A percentile compares a stretch with the other conserved stretches of the same genome.
Conservation (phyloP, 1,284 basidiomycete species). For the Inonotus obliquus region DNA sequence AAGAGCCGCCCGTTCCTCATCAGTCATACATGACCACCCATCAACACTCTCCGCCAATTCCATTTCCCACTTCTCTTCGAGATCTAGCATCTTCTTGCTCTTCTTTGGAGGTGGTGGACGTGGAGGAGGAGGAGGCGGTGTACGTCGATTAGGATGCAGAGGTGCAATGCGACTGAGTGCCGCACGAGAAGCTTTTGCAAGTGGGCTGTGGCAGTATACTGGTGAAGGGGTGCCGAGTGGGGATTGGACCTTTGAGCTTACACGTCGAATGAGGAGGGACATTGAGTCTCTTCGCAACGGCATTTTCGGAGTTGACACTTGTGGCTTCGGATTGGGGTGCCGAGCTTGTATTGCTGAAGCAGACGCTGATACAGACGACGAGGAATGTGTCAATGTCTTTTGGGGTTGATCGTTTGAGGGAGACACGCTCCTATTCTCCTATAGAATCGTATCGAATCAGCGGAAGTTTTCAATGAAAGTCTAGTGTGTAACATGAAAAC, state of each 20-base stretch:
- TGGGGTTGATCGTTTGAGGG: not conserved
- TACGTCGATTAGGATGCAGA: conserved; percentile 62
- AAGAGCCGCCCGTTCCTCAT: conserved; percentile 57
- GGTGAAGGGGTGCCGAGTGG: conserved; percentile 44
- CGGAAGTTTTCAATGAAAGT: not conserved
- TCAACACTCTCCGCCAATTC: conserved; percentile 68
- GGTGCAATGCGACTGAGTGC: conserved; percentile 65
- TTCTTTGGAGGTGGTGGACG: conserved; percentile 62
- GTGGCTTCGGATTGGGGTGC: conserved; percentile 18
- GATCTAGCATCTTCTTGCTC: conserved; percentile 68
- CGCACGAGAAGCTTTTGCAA: conserved; percentile 56
- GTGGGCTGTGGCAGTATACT: conserved; percentile 45
- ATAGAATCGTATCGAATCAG: not conserved
- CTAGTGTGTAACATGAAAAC: not conserved
- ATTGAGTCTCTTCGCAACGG: conserved; percentile 39
- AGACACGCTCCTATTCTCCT: conserved; percentile 6
- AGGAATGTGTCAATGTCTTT: conserved; percentile 9
- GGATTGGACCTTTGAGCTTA: conserved; percentile 59
- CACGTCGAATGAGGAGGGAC: conserved; percentile 69
- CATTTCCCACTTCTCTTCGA: conserved; percentile 75
- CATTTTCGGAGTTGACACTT: conserved; percentile 34
- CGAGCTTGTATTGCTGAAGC: not conserved
- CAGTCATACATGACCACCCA: conserved; percentile 64
- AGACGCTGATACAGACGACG: not conserved
- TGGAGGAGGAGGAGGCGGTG: conserved; percentile 64